Percentiles rank a stretch among this genome's conserved stretches.
Evolutionary conservation across 2,329 filamentous ascomycete species (phyloP).

Genomic region (Hymenoscyphus fructigenus): DNA sequence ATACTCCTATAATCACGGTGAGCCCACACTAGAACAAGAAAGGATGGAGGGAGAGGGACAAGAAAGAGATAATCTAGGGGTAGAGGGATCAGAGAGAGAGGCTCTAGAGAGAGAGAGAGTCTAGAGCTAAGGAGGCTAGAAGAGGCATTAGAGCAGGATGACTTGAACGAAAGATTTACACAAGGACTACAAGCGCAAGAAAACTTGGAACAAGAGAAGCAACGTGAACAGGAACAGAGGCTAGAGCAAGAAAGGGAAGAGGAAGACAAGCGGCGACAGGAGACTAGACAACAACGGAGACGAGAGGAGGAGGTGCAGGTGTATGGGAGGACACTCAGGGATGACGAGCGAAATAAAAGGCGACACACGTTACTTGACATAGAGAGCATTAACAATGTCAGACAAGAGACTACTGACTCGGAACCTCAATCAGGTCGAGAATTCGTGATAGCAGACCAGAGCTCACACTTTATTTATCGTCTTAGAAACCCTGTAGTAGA

Average conservation of each 20-base stretch:
- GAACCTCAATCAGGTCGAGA: too few relatives aligned
- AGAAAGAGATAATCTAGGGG: background rate
- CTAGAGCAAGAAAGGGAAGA: slow-evolving; percentile 6
- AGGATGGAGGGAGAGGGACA: background rate
- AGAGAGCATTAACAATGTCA: background rate
- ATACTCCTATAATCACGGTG: too few relatives aligned
- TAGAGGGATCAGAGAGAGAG: background rate
- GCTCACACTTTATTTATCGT: too few relatives aligned
- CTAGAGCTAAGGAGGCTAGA: slow-evolving; percentile 7
- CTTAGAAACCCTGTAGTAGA: too few relatives aligned
- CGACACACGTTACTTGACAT: slow-evolving; percentile 1
- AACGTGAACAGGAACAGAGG: background rate
- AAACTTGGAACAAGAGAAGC: slow-evolving; percentile 14
- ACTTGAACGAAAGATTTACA: background rate
- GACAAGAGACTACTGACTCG: background rate
- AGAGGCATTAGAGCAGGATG: background rate
- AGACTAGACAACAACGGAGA: slow-evolving; percentile 8
- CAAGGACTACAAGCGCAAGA: background rate
- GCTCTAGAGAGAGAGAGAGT: background rate
- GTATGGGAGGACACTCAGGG: background rate
- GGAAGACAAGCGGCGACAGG: slow-evolving; percentile 7
- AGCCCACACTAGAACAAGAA: too few relatives aligned
- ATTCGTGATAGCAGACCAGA: too few relatives aligned
- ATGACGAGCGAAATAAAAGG: slow-evolving; percentile 5
- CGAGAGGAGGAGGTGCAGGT: slow-evolving; percentile 2